Base-by-base conservation (phyloP, 768 basidiomycete species). In the Tricholoma flavovirens region DNA sequence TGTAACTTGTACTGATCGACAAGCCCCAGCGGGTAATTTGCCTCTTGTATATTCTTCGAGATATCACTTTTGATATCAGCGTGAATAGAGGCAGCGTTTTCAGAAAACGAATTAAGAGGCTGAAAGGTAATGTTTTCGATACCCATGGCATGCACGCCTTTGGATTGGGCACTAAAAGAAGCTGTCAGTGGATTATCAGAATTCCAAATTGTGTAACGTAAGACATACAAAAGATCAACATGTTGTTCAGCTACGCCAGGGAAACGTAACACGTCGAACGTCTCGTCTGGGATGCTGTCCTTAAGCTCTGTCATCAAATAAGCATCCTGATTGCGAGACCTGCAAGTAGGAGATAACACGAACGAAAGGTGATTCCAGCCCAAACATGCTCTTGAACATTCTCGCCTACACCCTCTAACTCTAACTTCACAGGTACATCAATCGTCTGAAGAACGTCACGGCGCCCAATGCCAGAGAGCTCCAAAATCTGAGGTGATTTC, bases 381-480 rank as follows among this genome's bases (percentile, higher is more conserved):
- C 66, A 63, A 35, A 66, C 51, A 38, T 61, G 77, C 55, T 81
- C 77, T 62, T 79, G 78, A 50, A 77, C 59, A 62, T 76, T 79
- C 65, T 73, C 71, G 19, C 79, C 80, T 17, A 62, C 49, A 26
- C 57, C 61, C 17, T 69, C 68, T 5, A 82, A 67, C 45, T 80
- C 75, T 22, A 79, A 50, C 53, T 69, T 65, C 42, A 54, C 48
- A 9, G 33, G 29, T 38, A 86, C 71, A 2, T 73, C 75, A 15
- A 78, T 60, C 5, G 58, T 67, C 22, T 69, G 60, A 30, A 84
- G 67, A 19, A 79, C 58, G 2, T 67, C 68, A 19, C 57, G 53
- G 30, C 74, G 69, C 15, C 83, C 83, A 53, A 85, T 78, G 21
- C 84, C 84, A 5, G 81, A 83, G 2, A 84, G 67, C 61, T 84